Conservation (phyloP, 2,329 filamentous ascomycete species). For the Trichoderma arundinaceum region DNA sequence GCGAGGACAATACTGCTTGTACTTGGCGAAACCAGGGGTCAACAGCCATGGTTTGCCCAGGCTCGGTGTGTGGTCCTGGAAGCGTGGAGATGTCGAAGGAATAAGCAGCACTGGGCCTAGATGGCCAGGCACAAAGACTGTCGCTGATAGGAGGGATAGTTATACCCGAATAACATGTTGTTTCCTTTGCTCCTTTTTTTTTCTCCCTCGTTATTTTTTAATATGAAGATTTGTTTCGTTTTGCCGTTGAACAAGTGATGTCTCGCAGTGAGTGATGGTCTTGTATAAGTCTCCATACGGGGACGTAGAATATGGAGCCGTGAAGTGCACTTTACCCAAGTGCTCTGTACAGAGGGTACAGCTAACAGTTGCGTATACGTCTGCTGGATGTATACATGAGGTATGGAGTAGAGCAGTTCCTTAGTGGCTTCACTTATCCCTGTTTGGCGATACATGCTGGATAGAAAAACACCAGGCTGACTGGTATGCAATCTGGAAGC, state of each 20-base stretch:
- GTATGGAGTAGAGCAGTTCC: no score
- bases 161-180: slow-evolving; percentile 32
- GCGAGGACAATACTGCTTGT: neutral
- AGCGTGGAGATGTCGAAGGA: neutral
- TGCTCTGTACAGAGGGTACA: neutral
- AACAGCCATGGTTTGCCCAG: neutral
- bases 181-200: neutral
- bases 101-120: slow-evolving; percentile 10
- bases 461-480: neutral
- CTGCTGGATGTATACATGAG: slow-evolving; percentile 16
- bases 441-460: slow-evolving; percentile 8
- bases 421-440: slow-evolving; percentile 21
- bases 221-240: slow-evolving; percentile 2
- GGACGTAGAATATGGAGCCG: neutral
- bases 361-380: neutral
- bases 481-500: slow-evolving; percentile 9
- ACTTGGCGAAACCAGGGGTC: neutral
- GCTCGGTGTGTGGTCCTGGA: neutral
- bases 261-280: neutral
- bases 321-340: no score
- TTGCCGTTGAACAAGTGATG: neutral
- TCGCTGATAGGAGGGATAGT: slow-evolving; percentile 29
- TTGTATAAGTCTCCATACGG: slow-evolving; percentile 1
- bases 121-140: slow-evolving; percentile 29
- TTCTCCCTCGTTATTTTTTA: neutral